Evolutionary conservation across 2,329 filamentous ascomycete genomes (phyloP), one percentile per base, ranked within the genome.

Genomic region (Ustulina deusta): DNA sequence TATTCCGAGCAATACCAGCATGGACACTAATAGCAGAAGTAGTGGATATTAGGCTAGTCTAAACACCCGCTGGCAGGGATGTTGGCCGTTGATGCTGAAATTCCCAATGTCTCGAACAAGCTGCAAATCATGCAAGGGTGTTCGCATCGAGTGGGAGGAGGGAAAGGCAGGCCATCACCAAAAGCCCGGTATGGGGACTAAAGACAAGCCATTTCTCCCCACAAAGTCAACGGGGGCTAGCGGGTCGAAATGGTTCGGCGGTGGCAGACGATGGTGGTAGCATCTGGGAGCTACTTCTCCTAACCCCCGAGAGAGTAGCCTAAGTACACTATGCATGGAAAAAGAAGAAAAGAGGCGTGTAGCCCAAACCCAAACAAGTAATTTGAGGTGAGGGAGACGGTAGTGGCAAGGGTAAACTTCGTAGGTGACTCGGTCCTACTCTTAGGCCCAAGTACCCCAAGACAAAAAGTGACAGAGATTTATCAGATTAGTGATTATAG

Each of bases 41-140:
- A 64, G 72, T 72, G 69, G 65, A 64, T 72, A 69, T 68, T 60
- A 42, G 38, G 38, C 3, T 20, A 32, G 49, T 52, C 48, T 34
- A 52, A 61, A 63, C 52, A 62, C 72, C 67, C 63, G 65, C 56
- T 63, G 46, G 68, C 75, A 77, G 74, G 75, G 75, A 76, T 77
- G 69, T 64, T 62, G 72, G 74, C 73, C 74, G 74, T 76, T 77
- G 70, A 74, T 67, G 20, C 54, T 55, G 38, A 70, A 74, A 65
- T 71, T 71, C 66, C 61, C 65, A 74, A 73, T 76, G 75, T 76
- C 73, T 76, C 67, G 70, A 69, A 73, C 49, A 65, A 66, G 66
- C 70, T 75, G 74, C 70, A 77, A 75, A 75, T 74, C 73, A 77
- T 77, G 74, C 75, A 76, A 76, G 74, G 74, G 70, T 76, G 52